Evolutionary conservation across 371 early-diverging fungal genomes (phyloP), one percentile per base, ranked within the genome.

Genomic region (Phascolomyces articulosus): DNA sequence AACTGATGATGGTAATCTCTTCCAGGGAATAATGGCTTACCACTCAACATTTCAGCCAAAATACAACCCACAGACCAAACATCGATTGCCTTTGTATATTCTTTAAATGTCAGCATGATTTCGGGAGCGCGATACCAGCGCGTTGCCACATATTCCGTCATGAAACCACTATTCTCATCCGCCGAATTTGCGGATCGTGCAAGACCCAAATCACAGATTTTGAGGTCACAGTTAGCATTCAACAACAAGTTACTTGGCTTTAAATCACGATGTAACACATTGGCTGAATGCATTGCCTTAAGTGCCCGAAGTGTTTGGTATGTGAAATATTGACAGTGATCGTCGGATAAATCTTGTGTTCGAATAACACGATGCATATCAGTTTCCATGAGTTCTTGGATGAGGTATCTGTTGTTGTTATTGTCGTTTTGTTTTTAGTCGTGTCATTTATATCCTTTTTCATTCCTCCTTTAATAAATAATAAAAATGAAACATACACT

Each of bases 11-110:
- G 93, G 67, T 96, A 94, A 75, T 96, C 96, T 63, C 93, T 84
- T 34, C 96, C 96, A 51, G 92, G 93, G 72, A 96, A 96, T 62
- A 96, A 77, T 18, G 94, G 93, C 70, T 92, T 93, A 61, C 96
- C 92, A 61, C 94, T 92, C 58, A 96, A 79, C 85, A 98, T 89
- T 72, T 99, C 99, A 8, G 97, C 98, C 68, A 99, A 86, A 64
- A 98, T 94, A 74, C 97, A 98, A 16, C 99, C 99, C 13, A 97
- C 95, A 0, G 96, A 94, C 99, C 99, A 98, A 55, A 98, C 93
- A 82, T 99, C 99, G 64, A 96, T 95, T 0, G 97, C 97, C 73
- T 95, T 95, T 59, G 95, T 94, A 76, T 99, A 99, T 55, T 91
- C 90, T 65, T 93, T 91, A 74, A 95, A 94, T 6, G 96, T 95